These are phyloP conservation scores for Emmonsiellopsis sp. DNA, from an alignment of 2,329 filamentous ascomycete genomes.

Conservation along the genomic window DNA sequence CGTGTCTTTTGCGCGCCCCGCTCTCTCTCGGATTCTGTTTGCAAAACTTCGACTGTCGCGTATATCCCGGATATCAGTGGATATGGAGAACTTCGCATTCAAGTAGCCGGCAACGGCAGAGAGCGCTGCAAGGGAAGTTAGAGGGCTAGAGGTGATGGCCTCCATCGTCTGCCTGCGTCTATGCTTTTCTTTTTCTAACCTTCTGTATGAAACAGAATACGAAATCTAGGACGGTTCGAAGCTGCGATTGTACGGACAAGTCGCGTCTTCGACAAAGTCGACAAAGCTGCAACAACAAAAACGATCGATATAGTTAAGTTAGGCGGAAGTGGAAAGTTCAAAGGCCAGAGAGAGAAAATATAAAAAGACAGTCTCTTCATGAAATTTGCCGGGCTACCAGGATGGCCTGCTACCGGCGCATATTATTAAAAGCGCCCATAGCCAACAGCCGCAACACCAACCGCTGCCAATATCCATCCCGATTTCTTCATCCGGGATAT, in stretches of 20 bases:
- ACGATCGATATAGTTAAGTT: too few species aligned
- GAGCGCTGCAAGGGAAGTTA: not conserved
- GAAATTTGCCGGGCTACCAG: too few species aligned
- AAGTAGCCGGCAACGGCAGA: conserved; percentile 19
- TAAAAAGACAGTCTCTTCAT: too few species aligned
- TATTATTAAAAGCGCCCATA: too few species aligned
- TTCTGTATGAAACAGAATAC: not conserved
- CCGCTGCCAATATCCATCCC: not conserved
- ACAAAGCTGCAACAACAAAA: too few species aligned
- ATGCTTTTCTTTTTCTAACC: not conserved
- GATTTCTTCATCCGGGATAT: not conserved
- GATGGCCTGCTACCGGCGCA: too few species aligned
- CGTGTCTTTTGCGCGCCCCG: conserved; percentile 29
- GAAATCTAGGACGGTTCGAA: not conserved
- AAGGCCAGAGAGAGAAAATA: not conserved
- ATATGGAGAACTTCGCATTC: conserved; percentile 34
- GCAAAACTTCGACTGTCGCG: conserved; percentile 23
- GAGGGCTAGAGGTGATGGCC: not conserved
- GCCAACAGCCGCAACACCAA: too few species aligned
- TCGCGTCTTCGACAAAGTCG: too few species aligned
- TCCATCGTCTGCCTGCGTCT: not conserved
- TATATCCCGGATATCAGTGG: conserved; percentile 29
- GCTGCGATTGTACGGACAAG: too few species aligned
- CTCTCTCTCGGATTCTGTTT: conserved; percentile 26
- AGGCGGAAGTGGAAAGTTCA: not conserved